Evolutionary conservation across 345 rosid genomes (phyloP).

Genomic region (Eucalyptus pumila): DNA sequence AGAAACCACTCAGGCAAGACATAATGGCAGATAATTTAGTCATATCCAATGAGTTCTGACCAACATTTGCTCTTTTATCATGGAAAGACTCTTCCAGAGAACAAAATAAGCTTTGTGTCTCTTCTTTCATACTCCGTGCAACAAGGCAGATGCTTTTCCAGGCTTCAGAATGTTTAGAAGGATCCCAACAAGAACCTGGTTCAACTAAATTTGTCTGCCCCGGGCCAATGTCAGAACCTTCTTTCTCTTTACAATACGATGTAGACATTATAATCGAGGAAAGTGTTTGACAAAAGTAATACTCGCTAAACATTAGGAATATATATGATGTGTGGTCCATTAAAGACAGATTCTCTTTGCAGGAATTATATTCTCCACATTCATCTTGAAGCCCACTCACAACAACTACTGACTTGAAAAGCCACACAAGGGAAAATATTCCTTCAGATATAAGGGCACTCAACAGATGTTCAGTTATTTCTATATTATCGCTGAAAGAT

Average conservation of each 20-base stretch:
- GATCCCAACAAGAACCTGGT: conserved; percentile 4
- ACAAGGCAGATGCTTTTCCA: conserved; percentile 22
- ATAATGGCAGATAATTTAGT: conserved; percentile 30
- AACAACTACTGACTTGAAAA: conserved; percentile 49
- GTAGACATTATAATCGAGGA: not conserved
- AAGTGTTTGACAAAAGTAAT: conserved; percentile 20
- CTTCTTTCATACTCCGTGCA: conserved; percentile 46
- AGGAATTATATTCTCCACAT: not conserved
- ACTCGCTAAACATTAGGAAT: conserved; percentile 34
- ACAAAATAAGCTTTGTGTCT: conserved; percentile 27
- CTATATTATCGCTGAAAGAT: conserved; percentile 29
- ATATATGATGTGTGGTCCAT: conserved; percentile 76
- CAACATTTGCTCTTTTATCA: conserved; percentile 10
- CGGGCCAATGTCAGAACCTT: conserved; percentile 1
- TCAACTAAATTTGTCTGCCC: conserved; percentile 1
- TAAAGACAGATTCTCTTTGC: conserved; percentile 32
- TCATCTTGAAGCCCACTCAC: conserved; percentile 21
- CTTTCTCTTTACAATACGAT: conserved; percentile 3
- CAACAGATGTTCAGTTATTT: conserved; percentile 10
- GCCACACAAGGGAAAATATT: conserved; percentile 45
- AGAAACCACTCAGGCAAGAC: conserved; percentile 64
- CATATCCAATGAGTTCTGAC: conserved; percentile 14
- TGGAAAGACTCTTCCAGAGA: conserved; percentile 20
- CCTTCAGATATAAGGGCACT: conserved; percentile 26
- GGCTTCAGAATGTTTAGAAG: conserved; percentile 14